Evolutionary conservation across 2,329 filamentous ascomycete species (phyloP).

Genomic region (Cryphonectria naterciae): DNA sequence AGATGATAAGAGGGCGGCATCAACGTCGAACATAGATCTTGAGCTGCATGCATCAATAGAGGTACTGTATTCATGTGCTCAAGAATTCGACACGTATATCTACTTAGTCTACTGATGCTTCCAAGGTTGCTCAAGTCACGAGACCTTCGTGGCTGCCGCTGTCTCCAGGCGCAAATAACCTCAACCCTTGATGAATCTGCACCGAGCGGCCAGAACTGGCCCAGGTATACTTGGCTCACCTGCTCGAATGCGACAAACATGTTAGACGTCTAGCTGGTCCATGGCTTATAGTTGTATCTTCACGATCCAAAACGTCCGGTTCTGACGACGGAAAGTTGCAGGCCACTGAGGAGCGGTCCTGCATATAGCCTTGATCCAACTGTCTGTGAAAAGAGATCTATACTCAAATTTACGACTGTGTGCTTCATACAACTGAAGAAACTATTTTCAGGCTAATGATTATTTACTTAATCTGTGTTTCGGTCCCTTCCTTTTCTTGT

Average conservation of each 20-base stretch:
- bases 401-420: no score
- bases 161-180: neutral
- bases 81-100: neutral
- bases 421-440: neutral
- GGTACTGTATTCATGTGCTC: neutral
- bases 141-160: neutral
- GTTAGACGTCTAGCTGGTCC: no score
- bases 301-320: no score
- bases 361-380: no score
- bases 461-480: neutral
- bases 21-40: conserved; percentile 16
- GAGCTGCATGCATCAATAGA: conserved; percentile 24
- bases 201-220: no score
- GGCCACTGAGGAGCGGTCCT: no score
- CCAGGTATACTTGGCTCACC: no score
- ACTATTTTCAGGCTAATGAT: neutral
- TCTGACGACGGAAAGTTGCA: no score
- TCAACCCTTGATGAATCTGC: no score
- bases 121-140: neutral
- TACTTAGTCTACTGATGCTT: neutral
- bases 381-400: no score
- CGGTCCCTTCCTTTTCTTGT: neutral
- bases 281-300: no score
- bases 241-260: no score
- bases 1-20: neutral